These are phyloP conservation scores for Phytophthora crassamura DNA, from an alignment of 352 stramenopile species.

Conservation along the genomic window DNA sequence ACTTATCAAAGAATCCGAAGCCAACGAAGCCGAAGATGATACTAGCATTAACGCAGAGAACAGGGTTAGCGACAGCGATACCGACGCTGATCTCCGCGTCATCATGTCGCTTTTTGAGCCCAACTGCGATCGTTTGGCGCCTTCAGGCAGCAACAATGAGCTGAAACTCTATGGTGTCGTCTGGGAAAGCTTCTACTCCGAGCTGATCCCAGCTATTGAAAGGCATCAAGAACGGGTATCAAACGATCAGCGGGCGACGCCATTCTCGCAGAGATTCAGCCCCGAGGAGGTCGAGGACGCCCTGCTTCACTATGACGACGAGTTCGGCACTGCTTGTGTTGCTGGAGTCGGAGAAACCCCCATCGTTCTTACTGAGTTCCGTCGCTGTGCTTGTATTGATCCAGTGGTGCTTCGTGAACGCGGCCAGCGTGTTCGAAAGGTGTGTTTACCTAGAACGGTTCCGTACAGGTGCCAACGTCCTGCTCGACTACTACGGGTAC, in stretches of 20 bases:
- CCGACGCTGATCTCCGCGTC: slow-evolving; percentile 25
- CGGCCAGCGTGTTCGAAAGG: slow-evolving; percentile 42
- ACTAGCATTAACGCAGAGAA: not conserved
- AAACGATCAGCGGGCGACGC: not conserved
- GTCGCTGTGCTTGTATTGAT: slow-evolving; percentile 62
- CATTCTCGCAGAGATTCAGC: slow-evolving; percentile 42
- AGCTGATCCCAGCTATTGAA: slow-evolving; percentile 52
- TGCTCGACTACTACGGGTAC: slow-evolving; percentile 54
- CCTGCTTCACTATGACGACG: slow-evolving; percentile 61
- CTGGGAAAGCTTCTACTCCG: slow-evolving; percentile 60
- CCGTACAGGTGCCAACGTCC: slow-evolving; percentile 57
- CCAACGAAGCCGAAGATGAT: slow-evolving; percentile 1
- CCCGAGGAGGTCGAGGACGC: slow-evolving; percentile 62
- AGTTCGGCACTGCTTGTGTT: slow-evolving; percentile 48
- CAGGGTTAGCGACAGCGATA: not conserved
- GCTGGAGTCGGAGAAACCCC: slow-evolving; percentile 20
- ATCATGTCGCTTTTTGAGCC: slow-evolving; percentile 60
- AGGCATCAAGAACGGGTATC: slow-evolving; percentile 20
- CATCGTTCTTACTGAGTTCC: slow-evolving; percentile 41
- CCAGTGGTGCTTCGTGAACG: slow-evolving; percentile 27
- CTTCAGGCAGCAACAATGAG: slow-evolving; percentile 36
- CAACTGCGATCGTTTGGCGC: slow-evolving; percentile 46
- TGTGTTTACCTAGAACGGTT: slow-evolving; percentile 48
- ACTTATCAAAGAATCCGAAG: slow-evolving; percentile 13
- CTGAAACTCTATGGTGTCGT: slow-evolving; percentile 65